Conservation (phyloP, 2,329 filamentous ascomycete genomes). For the Aureobasidium sp. region DNA sequence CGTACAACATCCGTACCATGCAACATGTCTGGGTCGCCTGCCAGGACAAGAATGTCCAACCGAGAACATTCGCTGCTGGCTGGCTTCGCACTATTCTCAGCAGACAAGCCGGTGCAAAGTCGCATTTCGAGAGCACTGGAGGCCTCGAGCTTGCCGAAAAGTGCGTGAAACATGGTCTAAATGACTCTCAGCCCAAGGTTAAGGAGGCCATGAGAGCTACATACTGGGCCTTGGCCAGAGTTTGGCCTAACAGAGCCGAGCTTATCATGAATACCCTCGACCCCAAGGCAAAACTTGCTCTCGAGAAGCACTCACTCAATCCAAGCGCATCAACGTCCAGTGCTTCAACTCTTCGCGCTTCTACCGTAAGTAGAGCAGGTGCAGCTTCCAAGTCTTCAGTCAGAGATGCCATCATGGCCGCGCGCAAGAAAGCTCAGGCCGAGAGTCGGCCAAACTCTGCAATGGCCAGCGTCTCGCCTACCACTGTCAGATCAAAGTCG, state of each 20-base stretch:
- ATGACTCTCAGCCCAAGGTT: conserved; percentile 82
- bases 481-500: conserved; percentile 29
- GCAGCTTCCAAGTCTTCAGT: conserved; percentile 54
- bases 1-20: conserved; percentile 73
- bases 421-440: conserved; percentile 58
- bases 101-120: conserved; percentile 71
- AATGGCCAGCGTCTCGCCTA: conserved; percentile 46
- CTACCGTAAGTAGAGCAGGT: conserved; percentile 23
- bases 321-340: conserved; percentile 53
- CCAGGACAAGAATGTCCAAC: conserved; percentile 90
- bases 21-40: conserved; percentile 77
- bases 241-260: conserved; percentile 74
- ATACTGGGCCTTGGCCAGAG: conserved; percentile 73
- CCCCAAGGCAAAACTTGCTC: conserved; percentile 65
- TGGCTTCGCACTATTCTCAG: conserved; percentile 81
- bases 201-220: conserved; percentile 77
- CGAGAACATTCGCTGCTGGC: conserved; percentile 66
- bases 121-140: conserved; percentile 74
- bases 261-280: conserved; percentile 77
- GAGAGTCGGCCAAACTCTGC: conserved; percentile 50
- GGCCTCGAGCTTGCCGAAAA: conserved; percentile 80
- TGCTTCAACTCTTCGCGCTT: conserved; percentile 37
- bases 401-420: conserved; percentile 73
- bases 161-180: conserved; percentile 80
- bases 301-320: conserved; percentile 80